Percentiles rank a stretch among this genome's conserved stretches.
These are phyloP conservation scores for Agaricales sp. DNA, from an alignment of 1,284 basidiomycete species.

Conservation along the genomic window DNA sequence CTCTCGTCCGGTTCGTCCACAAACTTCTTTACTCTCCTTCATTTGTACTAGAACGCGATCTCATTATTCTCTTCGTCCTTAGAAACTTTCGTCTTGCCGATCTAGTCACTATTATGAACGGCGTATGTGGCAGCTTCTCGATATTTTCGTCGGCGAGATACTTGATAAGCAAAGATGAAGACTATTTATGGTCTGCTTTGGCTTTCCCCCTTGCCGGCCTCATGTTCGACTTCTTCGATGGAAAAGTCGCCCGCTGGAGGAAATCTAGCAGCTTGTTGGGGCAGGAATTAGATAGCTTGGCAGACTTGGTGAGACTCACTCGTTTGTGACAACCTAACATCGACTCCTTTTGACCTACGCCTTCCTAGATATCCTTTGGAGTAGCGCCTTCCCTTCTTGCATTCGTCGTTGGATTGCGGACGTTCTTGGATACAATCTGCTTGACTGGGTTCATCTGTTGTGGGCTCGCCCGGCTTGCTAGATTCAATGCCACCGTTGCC, in stretches of 20 bases:
- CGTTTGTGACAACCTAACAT: conserved; percentile 7
- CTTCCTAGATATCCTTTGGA: conserved; percentile 83
- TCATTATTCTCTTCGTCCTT: conserved; percentile 9
- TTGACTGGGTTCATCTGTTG: conserved; percentile 91
- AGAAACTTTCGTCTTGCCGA: conserved; percentile 98
- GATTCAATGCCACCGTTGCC: conserved; percentile 98
- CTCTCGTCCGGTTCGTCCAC: conserved; percentile 71
- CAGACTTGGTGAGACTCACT: conserved; percentile 68
- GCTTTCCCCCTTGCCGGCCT: conserved; percentile 89
- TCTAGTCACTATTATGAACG: conserved; percentile 99
- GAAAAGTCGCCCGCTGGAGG: conserved; percentile 96
- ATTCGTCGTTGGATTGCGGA: conserved; percentile 85
- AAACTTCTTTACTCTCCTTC: neutral
- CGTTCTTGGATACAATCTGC: conserved; percentile 80
- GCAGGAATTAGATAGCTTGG: conserved; percentile 95
- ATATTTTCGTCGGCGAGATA: conserved; percentile 90
- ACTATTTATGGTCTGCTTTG: conserved; percentile 80
- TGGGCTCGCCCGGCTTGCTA: conserved; percentile 90
- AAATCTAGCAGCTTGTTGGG: conserved; percentile 95
- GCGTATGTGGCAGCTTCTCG: conserved; percentile 95
- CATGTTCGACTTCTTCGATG: conserved; percentile 96
- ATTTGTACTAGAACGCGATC: conserved; percentile 10
- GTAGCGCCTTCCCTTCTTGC: conserved; percentile 92
- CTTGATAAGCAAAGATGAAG: conserved; percentile 72
- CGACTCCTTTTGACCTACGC: conserved; percentile 7